A percentile compares a stretch with the other conserved stretches of the same genome.
phyloP scores from a whole-genome alignment of 2,329 filamentous ascomycete species.

The Onygenales sp. region DNA sequence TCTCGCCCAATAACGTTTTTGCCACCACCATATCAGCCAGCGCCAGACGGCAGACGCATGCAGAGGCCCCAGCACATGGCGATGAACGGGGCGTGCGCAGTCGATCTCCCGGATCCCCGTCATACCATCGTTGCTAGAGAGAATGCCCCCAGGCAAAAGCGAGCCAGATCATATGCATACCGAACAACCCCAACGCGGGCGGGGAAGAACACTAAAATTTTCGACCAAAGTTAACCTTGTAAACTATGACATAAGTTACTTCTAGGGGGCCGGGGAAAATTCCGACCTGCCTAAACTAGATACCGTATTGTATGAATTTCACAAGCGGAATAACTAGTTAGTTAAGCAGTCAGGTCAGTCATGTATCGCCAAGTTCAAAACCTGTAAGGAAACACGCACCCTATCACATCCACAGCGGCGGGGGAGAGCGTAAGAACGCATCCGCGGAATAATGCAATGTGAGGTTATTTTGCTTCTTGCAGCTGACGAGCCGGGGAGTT shows the following conservation, averaged over 20 bases:
- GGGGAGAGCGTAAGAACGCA: not conserved
- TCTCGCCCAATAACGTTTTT: too few species aligned
- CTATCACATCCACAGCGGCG: not conserved
- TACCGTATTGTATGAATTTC: too few species aligned
- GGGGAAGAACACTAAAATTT: too few species aligned
- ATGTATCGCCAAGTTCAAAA: not conserved
- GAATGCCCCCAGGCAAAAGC: not conserved
- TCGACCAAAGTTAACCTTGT: too few species aligned
- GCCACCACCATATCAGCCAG: not conserved
- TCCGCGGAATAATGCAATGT: constrained; percentile 10
- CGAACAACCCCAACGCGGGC: too few species aligned
- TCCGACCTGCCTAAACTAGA: too few species aligned
- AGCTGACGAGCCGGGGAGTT: not conserved
- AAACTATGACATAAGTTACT: too few species aligned
- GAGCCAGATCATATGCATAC: too few species aligned
- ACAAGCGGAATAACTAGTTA: too few species aligned
- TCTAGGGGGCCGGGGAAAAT: too few species aligned
- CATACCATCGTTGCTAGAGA: not conserved
- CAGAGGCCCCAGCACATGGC: not conserved
- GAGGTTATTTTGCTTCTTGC: constrained; percentile 11
- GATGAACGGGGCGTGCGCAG: not conserved
- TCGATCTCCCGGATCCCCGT: not conserved
- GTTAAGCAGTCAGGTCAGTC: too few species aligned
- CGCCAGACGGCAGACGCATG: not conserved
- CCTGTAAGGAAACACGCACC: not conserved